Evolutionary conservation across 2,329 filamentous ascomycete species (phyloP), one percentile per base, ranked within the genome.

Genomic region (Hypoxylon sp.): DNA sequence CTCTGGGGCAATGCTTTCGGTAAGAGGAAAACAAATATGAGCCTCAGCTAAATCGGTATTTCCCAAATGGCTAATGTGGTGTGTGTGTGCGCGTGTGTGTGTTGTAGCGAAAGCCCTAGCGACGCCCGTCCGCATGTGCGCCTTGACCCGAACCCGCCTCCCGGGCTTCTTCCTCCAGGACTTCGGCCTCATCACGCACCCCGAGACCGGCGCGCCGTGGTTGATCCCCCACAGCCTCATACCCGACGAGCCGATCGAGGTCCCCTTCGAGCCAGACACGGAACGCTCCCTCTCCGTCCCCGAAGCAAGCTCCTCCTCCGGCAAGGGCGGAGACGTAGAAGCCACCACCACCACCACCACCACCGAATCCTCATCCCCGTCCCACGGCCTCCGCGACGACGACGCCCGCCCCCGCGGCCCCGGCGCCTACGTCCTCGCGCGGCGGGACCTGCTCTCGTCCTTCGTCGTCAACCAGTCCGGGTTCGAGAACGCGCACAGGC

Each of bases 1-100:
- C 77, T 93, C 1, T 79, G 78, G 28, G 81, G 81, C 37, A 93
- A 91, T 67, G 81, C 88, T 2, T 92, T 86, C 68, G 90, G 89
- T 90, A 78, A 28, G 78, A 55, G 34, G 78, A 55, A 32, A 20
- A 28, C 6, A 26, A 22, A 8, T 43, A 20, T 19, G 20, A 1
- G 37, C n/a, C n/a, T n/a, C n/a, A n/a, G n/a, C n/a, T n/a, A n/a
- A n/a, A n/a, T n/a, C n/a, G n/a, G n/a, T n/a, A n/a, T n/a, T n/a
- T n/a, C n/a, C n/a, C n/a, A n/a, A n/a, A n/a, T n/a, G n/a, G n/a
- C n/a, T n/a, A n/a, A n/a, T n/a, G n/a, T n/a, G n/a, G n/a, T n/a
- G n/a, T n/a, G n/a, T n/a, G n/a, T n/a, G n/a, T n/a, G n/a, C n/a
- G n/a, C n/a, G n/a, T n/a, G n/a, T n/a, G n/a, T n/a, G n/a, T n/a